Evolutionary conservation across 805 yeast species (phyloP), one percentile per base, ranked within the genome.

Genomic region (Cyberlindnera mrakii): DNA sequence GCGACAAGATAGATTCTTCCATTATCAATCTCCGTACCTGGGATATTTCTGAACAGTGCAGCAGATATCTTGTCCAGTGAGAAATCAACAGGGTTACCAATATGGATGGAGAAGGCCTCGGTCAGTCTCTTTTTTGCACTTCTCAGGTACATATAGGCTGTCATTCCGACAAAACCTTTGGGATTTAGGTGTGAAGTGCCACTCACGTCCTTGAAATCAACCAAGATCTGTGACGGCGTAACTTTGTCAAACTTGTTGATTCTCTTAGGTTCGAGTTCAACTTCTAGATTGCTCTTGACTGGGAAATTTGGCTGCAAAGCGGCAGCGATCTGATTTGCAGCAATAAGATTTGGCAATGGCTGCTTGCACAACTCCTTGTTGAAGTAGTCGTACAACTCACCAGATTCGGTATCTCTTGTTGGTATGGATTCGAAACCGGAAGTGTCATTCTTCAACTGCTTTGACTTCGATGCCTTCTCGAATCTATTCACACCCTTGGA

Each of bases 281-380:
- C 55, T 5, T 61, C 49, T 20, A 65, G 53, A n/a, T 59, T 54
- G 37, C 62, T 64, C 6, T 63, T 52, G 5, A 68, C 59, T 2
- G 95, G 95, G 60, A 77, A 86, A 49, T 79, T 78, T 15, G 88
- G 82, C 10, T 83, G 77, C 45, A 88, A 66, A 0, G 95, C 90
- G 60, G 81, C 74, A 42, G 81, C 71, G 40, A 81, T 66, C 60
- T 87, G 93, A 58, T 75, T 80, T 37, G 74, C 71, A 14, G 90
- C 85, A 44, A 88, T 67, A 34, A 64, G 58, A 19, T 83, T 75
- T 6, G 89, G 80, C 33, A 71, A 63, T 2, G 75, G 63, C 41
- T 62, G 66, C n/a, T 46, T 39, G 7, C 37, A 9, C 13, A 53
- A 11, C 19, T 58, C 40, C 49, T 50, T 41, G 50, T 53, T 43